Base-by-base conservation (phyloP, 2,329 filamentous ascomycete genomes). In the Neofusicoccum laricinum region DNA sequence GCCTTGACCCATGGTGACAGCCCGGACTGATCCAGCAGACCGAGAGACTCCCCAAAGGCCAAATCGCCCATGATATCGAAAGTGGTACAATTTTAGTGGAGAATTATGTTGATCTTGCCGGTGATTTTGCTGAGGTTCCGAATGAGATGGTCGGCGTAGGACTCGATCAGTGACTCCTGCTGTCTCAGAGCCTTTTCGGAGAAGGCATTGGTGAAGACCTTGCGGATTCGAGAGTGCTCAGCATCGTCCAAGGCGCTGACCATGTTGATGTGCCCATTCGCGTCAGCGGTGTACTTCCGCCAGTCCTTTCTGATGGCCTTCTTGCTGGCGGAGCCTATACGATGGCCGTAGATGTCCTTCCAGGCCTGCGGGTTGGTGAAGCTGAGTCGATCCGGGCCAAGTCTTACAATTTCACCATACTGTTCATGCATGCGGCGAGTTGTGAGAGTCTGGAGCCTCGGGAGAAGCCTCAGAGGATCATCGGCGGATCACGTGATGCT, bases 61-160 rank as follows among this genome's bases (percentile, higher is more conserved):
- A 75, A 65, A 53, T 76, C 71, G 17, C 69, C 71, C 72, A 75
- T 76, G 62, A 75, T 63, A 65, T 72, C 73, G 62, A 76, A 76
- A 0, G 73, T 74, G 0, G 72, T 71, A 58, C 40, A 64, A 46
- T 66, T 66, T 40, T 49, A 58, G 75, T 77, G 11, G 17, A 21
- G 45, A 41, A 32, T 6, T 40, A 19, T 21, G 45, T 14, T 17
- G 45, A 46, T 48, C 14, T 40, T 14, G 41, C 66, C 41, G 7
- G 77, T 62, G 41, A 77, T 68, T 45, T 69, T 61, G 41, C 25
- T 6, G 25, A 30, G 25, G 25, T 30, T 30, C 25, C 25, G 25
- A 6, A 30, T 30, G 25, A 30, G 25, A 6, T 30, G 25, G 25
- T 75, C 71, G 15, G 75, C 71, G 61, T 79, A 77, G 1, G 61